Conservation (phyloP, 208 protist species). For the Naegleria fowleri region DNA sequence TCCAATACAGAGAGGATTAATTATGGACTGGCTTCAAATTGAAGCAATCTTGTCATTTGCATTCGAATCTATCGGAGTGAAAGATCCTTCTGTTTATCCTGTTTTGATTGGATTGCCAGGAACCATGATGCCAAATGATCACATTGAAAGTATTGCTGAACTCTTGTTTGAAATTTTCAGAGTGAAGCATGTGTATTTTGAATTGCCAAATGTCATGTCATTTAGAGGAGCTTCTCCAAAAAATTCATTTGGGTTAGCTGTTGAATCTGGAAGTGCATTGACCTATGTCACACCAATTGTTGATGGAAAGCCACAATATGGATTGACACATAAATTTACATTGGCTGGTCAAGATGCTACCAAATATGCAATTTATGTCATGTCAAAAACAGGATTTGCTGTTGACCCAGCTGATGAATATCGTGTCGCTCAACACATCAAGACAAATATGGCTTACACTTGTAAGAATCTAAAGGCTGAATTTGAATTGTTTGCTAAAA, state of each 20-base stretch:
- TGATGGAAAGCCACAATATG: neutral
- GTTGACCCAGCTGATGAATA: neutral
- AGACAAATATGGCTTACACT: neutral
- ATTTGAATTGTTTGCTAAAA: neutral
- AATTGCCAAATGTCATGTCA: neutral
- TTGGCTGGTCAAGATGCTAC: neutral
- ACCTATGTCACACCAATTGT: neutral
- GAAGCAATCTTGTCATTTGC: neutral
- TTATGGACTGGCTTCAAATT: neutral
- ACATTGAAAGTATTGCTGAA: constrained; percentile 1
- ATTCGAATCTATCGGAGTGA: neutral
- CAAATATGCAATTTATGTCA: neutral
- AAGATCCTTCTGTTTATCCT: neutral
- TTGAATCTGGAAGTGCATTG: neutral
- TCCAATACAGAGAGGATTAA: neutral
- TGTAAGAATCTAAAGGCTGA: neutral
- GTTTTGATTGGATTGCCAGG: neutral
- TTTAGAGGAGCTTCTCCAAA: neutral
- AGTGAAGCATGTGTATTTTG: neutral
- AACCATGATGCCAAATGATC: neutral
- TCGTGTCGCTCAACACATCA: neutral
- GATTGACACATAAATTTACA: neutral
- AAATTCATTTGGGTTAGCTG: neutral
- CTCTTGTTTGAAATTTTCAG: constrained; percentile 8
- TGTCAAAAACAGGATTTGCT: neutral